Conservation (phyloP, 164 flowering plant species). For the Nymphaea colorata region DNA sequence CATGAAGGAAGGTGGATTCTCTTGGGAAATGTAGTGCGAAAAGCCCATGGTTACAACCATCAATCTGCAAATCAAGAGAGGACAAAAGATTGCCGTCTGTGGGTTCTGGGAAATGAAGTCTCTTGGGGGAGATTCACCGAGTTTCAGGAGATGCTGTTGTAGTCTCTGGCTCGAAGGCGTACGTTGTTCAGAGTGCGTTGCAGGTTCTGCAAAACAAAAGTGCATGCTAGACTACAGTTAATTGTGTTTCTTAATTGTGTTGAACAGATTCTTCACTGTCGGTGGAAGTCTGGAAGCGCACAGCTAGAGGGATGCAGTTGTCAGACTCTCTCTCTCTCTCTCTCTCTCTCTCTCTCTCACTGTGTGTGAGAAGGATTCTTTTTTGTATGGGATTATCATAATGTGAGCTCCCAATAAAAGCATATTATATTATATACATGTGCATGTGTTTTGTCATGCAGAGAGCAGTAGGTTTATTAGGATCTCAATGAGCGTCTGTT, state of each 20-base stretch:
- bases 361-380: not conserved
- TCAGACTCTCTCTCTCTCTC: not conserved
- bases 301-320: not conserved
- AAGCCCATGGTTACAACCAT: not conserved
- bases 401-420: not conserved
- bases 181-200: constrained; percentile 77
- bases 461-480: too few species aligned
- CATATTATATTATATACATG: too few species aligned
- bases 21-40: constrained; percentile 29
- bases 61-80: constrained; percentile 25
- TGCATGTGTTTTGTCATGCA: too few species aligned
- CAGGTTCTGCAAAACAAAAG: too few species aligned
- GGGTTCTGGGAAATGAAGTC: constrained; percentile 82
- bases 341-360: too few species aligned
- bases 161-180: constrained; percentile 62
- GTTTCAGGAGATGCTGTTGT: constrained; percentile 34
- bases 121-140: constrained; percentile 67
- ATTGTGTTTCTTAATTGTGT: not conserved
- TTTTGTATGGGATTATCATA: not conserved
- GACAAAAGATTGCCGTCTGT: constrained; percentile 68
- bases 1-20: constrained; percentile 41
- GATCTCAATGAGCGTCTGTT: too few species aligned
- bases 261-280: not conserved
- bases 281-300: not conserved
- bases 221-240: too few species aligned